Conservation (phyloP, 805 yeast species). For the Blastobotrys muscicola region DNA sequence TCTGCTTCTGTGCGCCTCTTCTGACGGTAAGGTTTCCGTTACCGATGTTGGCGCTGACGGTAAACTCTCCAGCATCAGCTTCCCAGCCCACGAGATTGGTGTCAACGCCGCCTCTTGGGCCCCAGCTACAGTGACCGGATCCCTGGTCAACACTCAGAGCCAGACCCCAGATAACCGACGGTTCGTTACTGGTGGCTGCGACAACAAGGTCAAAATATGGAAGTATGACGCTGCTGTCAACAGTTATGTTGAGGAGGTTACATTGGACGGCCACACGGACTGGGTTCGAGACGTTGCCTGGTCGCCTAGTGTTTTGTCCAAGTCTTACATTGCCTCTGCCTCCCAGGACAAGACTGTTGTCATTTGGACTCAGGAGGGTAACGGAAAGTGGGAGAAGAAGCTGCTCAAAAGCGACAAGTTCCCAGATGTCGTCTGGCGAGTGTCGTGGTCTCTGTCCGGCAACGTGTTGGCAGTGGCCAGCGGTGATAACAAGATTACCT, state of each 20-base stretch:
- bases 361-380: conserved; percentile 83
- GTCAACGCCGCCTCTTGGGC: conserved; percentile 90
- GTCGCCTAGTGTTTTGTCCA: conserved; percentile 85
- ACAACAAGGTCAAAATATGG: conserved; percentile 91
- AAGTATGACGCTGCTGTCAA: conserved; percentile 45
- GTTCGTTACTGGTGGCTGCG: conserved; percentile 92
- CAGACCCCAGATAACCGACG: conserved; percentile 37
- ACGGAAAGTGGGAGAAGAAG: conserved; percentile 70
- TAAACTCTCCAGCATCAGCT: conserved; percentile 41
- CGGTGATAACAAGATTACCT: conserved; percentile 90
- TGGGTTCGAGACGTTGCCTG: conserved; percentile 99
- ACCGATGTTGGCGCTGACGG: conserved; percentile 90
- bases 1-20: conserved; percentile 76
- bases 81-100: conserved; percentile 86
- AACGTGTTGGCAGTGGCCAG: conserved; percentile 91
- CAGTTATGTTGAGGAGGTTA: conserved; percentile 62
- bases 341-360: conserved; percentile 93
- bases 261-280: conserved; percentile 83
- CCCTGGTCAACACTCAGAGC: conserved; percentile 21
- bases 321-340: conserved; percentile 89
- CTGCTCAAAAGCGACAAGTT: conserved; percentile 67
- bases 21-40: conserved; percentile 87
- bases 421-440: conserved; percentile 98
- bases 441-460: conserved; percentile 94
- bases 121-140: conserved; percentile 19